Base-by-base conservation (phyloP, 2,329 filamentous ascomycete species). In the Coleophoma crateriformis region DNA sequence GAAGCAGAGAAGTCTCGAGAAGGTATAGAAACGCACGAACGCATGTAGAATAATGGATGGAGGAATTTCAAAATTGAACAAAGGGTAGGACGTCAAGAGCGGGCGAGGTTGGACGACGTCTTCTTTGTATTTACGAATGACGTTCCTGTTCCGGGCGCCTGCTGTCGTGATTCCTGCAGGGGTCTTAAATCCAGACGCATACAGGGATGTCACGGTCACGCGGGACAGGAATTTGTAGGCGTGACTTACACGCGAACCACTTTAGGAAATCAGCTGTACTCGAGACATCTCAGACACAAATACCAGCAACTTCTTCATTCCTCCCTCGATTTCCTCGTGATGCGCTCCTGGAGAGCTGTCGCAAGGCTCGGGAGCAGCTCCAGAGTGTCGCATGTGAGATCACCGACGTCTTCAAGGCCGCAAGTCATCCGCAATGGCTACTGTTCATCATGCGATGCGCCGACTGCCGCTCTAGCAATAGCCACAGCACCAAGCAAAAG, bases 331-430 rank as follows among this genome's bases (percentile, higher is more conserved):
- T 49, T 19, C 48, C 45, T 41, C 57, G 54, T 54, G 50, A 66
- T 66, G 63, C 56, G 60, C 59, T 59, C 62, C 40, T 60, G 50
- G 51, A 61, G 58, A 58, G 60, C 59, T 47, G 48, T 64, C 38
- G 54, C 51, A 52, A 34, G 59, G 37, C 50, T 60, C 40, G 55
- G 46, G 20, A 55, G 40, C 40, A 35, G 49, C 15, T 45, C 54
- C 32, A 46, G 49, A 41, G 35, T 45, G 49, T 52, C 52, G 43
- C 48, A 50, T 48, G 37, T 15, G 4, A 13, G 27, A 7, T 39
- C 40, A 41, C 50, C 43, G 46, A 41, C 27, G n/a, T 32, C 43
- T 2, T 48, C 46, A 44, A 49, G 27, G 40, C 35, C 33, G 40
- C 52, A 51, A 19, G 39, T 45, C 13, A 44, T 52, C 44, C 52